Evolutionary conservation across 2,329 filamentous ascomycete species (phyloP).

Genomic region (Microsporum canis): DNA sequence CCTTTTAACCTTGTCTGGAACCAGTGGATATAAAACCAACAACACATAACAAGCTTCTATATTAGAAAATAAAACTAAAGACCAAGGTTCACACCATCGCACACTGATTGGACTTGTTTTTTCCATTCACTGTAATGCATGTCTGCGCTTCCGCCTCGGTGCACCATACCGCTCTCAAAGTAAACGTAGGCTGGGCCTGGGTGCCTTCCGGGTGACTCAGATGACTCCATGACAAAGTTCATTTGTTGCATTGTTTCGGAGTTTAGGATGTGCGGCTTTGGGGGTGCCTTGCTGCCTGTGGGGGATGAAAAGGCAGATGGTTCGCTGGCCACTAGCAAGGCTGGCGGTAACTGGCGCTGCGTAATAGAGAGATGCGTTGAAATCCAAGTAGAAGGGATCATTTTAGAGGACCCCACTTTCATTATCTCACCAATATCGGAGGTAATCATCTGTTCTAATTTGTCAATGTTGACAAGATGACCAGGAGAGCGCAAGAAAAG

Average conservation of each 20-base stretch:
- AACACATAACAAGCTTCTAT: background rate
- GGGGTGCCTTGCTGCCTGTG: background rate
- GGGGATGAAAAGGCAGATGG: background rate
- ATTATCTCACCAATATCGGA: constrained; percentile 10
- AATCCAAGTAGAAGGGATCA: constrained; percentile 5
- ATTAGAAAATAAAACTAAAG: background rate
- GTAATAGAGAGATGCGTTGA: constrained; percentile 6
- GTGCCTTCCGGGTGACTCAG: constrained; percentile 2
- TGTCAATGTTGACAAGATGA: constrained; percentile 27
- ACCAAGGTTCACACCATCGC: constrained; percentile 24
- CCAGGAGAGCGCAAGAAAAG: constrained; percentile 35
- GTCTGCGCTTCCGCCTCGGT: constrained; percentile 23
- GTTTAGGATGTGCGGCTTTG: constrained; percentile 9
- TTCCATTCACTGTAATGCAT: constrained; percentile 30
- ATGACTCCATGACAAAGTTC: constrained; percentile 7
- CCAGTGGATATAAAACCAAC: background rate
- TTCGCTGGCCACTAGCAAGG: constrained; percentile 6
- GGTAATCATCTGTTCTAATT: constrained; percentile 30
- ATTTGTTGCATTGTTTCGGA: constrained; percentile 5
- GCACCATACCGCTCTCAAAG: constrained; percentile 28
- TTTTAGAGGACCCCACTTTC: background rate
- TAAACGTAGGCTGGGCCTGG: constrained; percentile 28
- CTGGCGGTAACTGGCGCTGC: constrained; percentile 8
- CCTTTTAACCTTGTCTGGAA: background rate
- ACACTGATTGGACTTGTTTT: constrained; percentile 26